Evolutionary conservation across 148 eudicot genomes (phyloP), one percentile per base, ranked within the genome.

Genomic region (Camellia japonica): DNA sequence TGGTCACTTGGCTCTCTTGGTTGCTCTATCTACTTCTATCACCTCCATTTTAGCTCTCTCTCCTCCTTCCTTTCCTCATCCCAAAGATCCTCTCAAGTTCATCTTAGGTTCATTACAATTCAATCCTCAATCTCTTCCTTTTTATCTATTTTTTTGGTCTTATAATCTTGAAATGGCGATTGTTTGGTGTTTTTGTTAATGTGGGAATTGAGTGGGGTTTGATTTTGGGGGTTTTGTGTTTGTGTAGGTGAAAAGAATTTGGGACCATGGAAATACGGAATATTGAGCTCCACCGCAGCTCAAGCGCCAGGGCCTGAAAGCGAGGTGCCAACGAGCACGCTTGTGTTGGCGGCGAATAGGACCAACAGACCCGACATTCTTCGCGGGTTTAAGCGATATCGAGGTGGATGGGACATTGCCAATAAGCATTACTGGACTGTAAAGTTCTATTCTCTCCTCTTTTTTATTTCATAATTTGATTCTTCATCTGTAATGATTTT

Each of bases 391-490:
- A 89, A 83, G 84, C 88, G 82, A 41, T 96, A 96, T 80, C 85
- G 83, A 76, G 97, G 91, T 86, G 99, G 99, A 79, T 96, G 99
- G 99, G 90, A 96, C 74, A 90, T 96, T 74, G 86, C 95, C 60
- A 90, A 90, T 81, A 89, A 89, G 75, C 97, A 93, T 79, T 96
- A 96, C 85, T 96, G 98, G 98, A 97, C 98, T 85, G 99, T 96
- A 92, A 30, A 92, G 98, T 74, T 59, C 71, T 46, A 18, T 58
- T 74, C 38, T 38, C 65, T 52, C 46, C 16, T 55, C 55, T n/a
- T n/a, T 54, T 65, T 54, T 19, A 30, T 59, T 59, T 67, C 58
- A 41, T 68, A 59, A 60, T 56, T 15, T 54, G 14, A 66, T 68
- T 65, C 6, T 9, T 18, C 20, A 18, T 10, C 38, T 30, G 30